Base-by-base conservation (phyloP, 2,329 filamentous ascomycete species). In the Knoxdaviesia proteae region DNA sequence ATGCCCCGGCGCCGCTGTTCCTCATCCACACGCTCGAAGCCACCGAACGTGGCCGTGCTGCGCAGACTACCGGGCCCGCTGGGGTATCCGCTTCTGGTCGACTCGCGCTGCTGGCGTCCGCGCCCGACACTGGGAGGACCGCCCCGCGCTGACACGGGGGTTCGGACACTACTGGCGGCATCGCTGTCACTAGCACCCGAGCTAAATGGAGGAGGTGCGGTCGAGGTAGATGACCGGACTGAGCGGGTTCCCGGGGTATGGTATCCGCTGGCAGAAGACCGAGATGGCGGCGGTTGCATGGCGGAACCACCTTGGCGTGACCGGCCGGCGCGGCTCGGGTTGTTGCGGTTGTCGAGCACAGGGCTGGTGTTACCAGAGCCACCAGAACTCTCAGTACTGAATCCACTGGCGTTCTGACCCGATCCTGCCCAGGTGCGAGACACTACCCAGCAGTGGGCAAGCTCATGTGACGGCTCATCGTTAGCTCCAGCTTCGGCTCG, bases 391-490 rank as follows among this genome's bases (percentile, higher is more conserved):
- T 56, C 52, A 8, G 48, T 47, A 3, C 20, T 20, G 20, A 20
- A 20, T 20, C 20, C 20, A 20, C 20, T 20, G 2, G 48, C 52
- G 48, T 53, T 54, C 47, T 49, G 53, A 32, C 46, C 48, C 34
- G 38, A 39, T 20, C 31, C 39, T 33, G 53, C 49, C 65, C 67
- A 67, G 5, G 51, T 54, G n/a, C 52, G 58, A 3, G 60, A 58
- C 7, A 59, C 59, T 0, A 55, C 46, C 68, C 69, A 73, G 54
- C 69, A 73, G 49, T 72, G 61, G 3, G 66, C 69, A 11, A 64
- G 57, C 51, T 68, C 63, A 47, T 71, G 68, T 6, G 57, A 51
- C 1, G 62, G 61, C 45, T 67, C 62, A 9, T 59, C 53, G 45
- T 20, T 43, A 36, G 46, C 36, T 51, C 44, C 44, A 36, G 36